Base-by-base conservation (phyloP, 495 filamentous ascomycete species). In the Trichoderma reesei region DNA sequence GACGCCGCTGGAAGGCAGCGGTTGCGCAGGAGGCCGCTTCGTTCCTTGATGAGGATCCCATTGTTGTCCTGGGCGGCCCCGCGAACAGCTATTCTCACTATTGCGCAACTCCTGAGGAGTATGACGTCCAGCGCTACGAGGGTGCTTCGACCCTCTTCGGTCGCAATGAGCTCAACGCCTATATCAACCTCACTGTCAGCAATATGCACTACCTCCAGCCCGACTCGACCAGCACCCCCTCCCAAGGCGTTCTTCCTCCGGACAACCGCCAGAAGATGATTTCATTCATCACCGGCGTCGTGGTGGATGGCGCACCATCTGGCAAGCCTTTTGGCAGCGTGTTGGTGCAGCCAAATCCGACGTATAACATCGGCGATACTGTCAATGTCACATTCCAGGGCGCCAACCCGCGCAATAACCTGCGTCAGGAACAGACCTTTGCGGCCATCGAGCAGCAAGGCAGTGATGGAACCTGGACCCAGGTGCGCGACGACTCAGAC, bases 21-120 rank as follows among this genome's bases (percentile, higher is more conserved):
- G 82, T 97, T 54, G 79, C 83, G 31, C 74, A 79, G 6, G 84
- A 78, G 5, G 80, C 80, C 2, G 65, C 70, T 1, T 64, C 63
- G 2, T 26, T 74, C 14, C 71, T 74, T 44, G 66, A 66, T 51
- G 68, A 67, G 1, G 76, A 77, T 10, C 82, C 82, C 1, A 72
- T 73, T 13, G 82, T 83, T 7, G 87, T 97, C 14, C 78, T 98
- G 20, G 92, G 92, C 26, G 91, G 90, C 3, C 94, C 94, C 1
- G 90, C 92, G 1, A 98, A 98, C 73, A 90, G 86, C 31, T 98
- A 98, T 72, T 86, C 92, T 3, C 94, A 98, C 71, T 98, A 98
- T 73, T 85, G 91, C 64, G 74, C 90, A 9, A 98, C 94, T 1
- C 87, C 90, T 54, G 91, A 97, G 71, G 94, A 98, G 72, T 98